A percentile compares a stretch with the other conserved stretches of the same genome.
Conservation (phyloP, 768 basidiomycete genomes). For the Trametes gibbosa region DNA sequence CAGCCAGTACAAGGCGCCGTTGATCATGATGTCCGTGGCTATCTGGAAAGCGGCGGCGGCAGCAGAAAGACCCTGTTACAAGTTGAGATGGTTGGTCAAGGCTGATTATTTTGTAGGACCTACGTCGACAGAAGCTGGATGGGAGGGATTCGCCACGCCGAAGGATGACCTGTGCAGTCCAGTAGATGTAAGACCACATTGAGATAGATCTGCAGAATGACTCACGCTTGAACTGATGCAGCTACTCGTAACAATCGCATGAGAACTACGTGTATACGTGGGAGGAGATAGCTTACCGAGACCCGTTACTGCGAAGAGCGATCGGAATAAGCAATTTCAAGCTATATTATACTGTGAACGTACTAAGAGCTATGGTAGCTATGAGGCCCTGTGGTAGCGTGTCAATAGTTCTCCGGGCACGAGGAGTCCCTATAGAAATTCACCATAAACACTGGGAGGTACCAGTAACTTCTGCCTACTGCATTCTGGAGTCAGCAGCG, state of each 20-base stretch:
- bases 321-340: background rate
- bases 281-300: background rate
- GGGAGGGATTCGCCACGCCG: background rate
- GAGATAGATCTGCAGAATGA: background rate
- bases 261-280: background rate
- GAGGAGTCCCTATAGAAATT: background rate
- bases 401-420: no score
- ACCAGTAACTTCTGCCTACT: constrained; percentile 13
- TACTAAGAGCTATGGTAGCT: constrained; percentile 2
- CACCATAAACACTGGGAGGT: background rate
- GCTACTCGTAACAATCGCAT: background rate
- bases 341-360: background rate
- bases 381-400: background rate
- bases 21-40: constrained; percentile 8
- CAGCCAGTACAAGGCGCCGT: constrained; percentile 8
- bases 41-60: constrained; percentile 6
- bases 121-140: constrained; percentile 2
- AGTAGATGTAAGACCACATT: no score
- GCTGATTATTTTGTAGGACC: background rate
- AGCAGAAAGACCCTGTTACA: constrained; percentile 1
- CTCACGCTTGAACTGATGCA: constrained; percentile 1
- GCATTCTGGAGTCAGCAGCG: background rate
- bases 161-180: background rate
- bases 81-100: no score
- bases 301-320: background rate